phyloP scores from a whole-genome alignment of 345 rosid species.

The Aurinia saxatilis region DNA sequence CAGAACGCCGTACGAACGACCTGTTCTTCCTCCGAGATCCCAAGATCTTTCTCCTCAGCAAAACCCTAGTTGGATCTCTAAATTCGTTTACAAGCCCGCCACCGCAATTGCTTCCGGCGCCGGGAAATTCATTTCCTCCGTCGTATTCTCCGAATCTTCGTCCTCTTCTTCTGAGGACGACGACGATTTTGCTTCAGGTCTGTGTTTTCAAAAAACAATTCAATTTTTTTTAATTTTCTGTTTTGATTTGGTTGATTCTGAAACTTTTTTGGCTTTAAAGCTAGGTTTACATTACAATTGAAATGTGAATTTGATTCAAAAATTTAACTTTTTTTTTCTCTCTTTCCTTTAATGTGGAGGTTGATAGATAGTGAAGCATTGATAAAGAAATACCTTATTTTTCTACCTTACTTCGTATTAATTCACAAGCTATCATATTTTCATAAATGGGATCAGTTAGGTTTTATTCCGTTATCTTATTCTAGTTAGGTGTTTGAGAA shows the following conservation, averaged over 20 bases:
- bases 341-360: conserved; percentile 1
- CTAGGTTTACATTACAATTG: background rate
- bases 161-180: conserved; percentile 45
- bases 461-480: background rate
- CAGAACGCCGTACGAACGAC: conserved; percentile 66
- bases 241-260: background rate
- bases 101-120: conserved; percentile 74
- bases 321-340: background rate
- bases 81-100: conserved; percentile 62
- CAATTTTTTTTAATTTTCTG: background rate
- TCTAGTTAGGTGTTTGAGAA: background rate
- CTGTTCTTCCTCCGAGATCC: conserved; percentile 16
- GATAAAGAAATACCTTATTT: background rate
- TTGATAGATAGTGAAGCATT: background rate
- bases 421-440: background rate
- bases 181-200: conserved; percentile 45
- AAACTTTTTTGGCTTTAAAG: background rate
- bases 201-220: too few relatives aligned
- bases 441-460: background rate
- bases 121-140: conserved; percentile 57
- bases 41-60: conserved; percentile 22
- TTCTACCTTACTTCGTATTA: background rate
- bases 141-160: conserved; percentile 54
- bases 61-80: conserved; percentile 90
- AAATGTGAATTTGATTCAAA: conserved; percentile 8